These are phyloP conservation scores for Medicago ruthenica DNA, from an alignment of 306 rosid genomes.

Conservation along the genomic window DNA sequence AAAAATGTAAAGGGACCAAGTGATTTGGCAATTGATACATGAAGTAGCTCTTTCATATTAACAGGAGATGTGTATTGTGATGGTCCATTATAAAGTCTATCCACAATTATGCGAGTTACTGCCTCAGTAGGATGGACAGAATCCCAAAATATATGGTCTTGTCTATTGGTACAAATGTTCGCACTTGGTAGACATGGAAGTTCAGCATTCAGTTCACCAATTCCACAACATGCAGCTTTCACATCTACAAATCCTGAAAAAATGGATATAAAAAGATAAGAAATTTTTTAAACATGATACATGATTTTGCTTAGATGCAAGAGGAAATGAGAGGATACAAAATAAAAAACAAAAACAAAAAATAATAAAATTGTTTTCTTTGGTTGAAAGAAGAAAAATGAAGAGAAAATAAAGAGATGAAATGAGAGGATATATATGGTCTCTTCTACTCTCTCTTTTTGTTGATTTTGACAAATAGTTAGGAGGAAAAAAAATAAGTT, in stretches of 20 bases:
- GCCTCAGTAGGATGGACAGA: slow-evolving; percentile 75
- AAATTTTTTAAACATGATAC: too few species aligned
- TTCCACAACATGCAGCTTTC: slow-evolving; percentile 81
- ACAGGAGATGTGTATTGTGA: slow-evolving; percentile 60
- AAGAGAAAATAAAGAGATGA: too few species aligned
- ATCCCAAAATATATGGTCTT: slow-evolving; percentile 79
- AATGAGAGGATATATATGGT: too few species aligned
- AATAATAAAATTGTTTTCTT: too few species aligned
- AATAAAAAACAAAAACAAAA: too few species aligned
- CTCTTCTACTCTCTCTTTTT: too few species aligned
- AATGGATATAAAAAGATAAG: too few species aligned
- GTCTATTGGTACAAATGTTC: slow-evolving; percentile 60
- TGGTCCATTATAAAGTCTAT: slow-evolving; percentile 59
- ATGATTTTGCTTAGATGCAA: too few species aligned
- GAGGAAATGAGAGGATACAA: too few species aligned
- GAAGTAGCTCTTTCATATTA: slow-evolving; percentile 51
- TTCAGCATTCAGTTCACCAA: slow-evolving; percentile 59
- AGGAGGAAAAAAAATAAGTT: too few species aligned
- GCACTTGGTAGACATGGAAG: slow-evolving; percentile 61
- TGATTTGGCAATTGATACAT: slow-evolving; percentile 13
- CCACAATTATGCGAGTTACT: slow-evolving; percentile 51
- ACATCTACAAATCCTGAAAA: slow-evolving; percentile 69
- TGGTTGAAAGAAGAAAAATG: too few species aligned
- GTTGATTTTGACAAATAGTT: too few species aligned
- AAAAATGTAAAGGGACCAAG: not conserved